A percentile compares a stretch with the other conserved stretches of the same genome.
Conservation (phyloP, 768 basidiomycete species). For the Leccinum olivaceopallidum region DNA sequence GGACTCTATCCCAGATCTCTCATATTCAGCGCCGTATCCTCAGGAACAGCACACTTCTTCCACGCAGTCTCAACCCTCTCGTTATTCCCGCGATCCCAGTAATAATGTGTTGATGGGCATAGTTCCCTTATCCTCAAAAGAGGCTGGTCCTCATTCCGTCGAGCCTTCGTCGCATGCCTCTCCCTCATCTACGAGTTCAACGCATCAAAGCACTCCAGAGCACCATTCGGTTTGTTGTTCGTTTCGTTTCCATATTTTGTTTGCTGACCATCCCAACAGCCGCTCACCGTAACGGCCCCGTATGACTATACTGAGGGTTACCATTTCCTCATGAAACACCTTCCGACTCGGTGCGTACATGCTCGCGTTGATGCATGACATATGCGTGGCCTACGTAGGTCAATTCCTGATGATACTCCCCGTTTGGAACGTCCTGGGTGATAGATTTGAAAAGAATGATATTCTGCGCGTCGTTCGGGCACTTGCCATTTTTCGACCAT, state of each 20-base stretch:
- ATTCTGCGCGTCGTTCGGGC: slow-evolving; percentile 93
- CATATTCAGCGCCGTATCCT: slow-evolving; percentile 35
- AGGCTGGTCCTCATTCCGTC: slow-evolving; percentile 28
- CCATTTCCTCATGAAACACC: slow-evolving; percentile 94
- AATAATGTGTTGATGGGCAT: slow-evolving; percentile 39
- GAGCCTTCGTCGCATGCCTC: slow-evolving; percentile 38
- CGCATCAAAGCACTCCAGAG: slow-evolving; percentile 39
- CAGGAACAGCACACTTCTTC: slow-evolving; percentile 26
- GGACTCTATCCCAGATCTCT: slow-evolving; percentile 38
- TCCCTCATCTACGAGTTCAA: slow-evolving; percentile 44
- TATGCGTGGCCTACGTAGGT: slow-evolving; percentile 44
- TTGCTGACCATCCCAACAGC: slow-evolving; percentile 60
- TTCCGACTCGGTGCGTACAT: slow-evolving; percentile 73
- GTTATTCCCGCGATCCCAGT: slow-evolving; percentile 50
- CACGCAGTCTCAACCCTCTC: slow-evolving; percentile 35
- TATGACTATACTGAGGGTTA: slow-evolving; percentile 98
- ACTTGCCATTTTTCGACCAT: slow-evolving; percentile 93
- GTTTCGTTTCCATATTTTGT: slow-evolving; percentile 29
- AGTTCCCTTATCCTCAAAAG: slow-evolving; percentile 30
- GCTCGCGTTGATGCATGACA: slow-evolving; percentile 33
- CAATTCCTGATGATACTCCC: slow-evolving; percentile 36
- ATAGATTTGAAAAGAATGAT: slow-evolving; percentile 94
- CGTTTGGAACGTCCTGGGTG: slow-evolving; percentile 30
- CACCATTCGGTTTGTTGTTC: slow-evolving; percentile 28
- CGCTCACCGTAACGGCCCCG: slow-evolving; percentile 62